A percentile compares a stretch with the other conserved stretches of the same genome.
Conservation (phyloP, 352 stramenopile genomes). For the Phytophthora sojae region DNA sequence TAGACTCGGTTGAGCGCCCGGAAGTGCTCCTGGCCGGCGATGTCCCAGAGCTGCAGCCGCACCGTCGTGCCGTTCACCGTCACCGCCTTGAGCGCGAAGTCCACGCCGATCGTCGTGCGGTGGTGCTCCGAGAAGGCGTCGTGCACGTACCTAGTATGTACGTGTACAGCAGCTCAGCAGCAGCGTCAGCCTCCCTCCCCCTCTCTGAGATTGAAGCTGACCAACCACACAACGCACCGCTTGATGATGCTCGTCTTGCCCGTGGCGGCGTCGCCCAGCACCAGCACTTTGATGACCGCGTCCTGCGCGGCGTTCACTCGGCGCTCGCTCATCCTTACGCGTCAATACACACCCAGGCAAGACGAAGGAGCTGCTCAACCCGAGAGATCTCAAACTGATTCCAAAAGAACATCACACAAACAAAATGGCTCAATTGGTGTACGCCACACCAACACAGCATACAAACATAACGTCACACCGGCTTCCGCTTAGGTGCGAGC, state of each 20-base stretch:
- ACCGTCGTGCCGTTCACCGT: constrained; percentile 89
- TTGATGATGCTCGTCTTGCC: constrained; percentile 96
- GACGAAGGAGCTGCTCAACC: background rate
- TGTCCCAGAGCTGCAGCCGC: constrained; percentile 95
- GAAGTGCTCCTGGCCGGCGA: constrained; percentile 95
- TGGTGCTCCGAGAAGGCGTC: constrained; percentile 94
- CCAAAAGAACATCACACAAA: constrained; percentile 12
- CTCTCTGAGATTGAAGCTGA: background rate
- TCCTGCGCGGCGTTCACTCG: constrained; percentile 84
- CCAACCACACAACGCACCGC: constrained; percentile 53
- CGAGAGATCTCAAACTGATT: constrained; percentile 12
- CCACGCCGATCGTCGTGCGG: constrained; percentile 93
- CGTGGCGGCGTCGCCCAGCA: constrained; percentile 91
- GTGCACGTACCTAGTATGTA: constrained; percentile 77
- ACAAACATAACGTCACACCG: background rate
- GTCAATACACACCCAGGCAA: background rate
- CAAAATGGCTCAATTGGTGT: background rate
- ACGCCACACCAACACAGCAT: background rate
- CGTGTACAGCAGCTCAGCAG: too few species aligned
- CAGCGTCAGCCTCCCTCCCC: background rate
- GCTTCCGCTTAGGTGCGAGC: constrained; percentile 3
- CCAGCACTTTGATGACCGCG: constrained; percentile 93
- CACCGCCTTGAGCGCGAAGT: constrained; percentile 93
- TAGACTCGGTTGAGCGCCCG: constrained; percentile 94
- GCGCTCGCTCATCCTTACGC: constrained; percentile 60